Base-by-base conservation (phyloP, 257 asterid species). In the Nyctanthes arbortristis region DNA sequence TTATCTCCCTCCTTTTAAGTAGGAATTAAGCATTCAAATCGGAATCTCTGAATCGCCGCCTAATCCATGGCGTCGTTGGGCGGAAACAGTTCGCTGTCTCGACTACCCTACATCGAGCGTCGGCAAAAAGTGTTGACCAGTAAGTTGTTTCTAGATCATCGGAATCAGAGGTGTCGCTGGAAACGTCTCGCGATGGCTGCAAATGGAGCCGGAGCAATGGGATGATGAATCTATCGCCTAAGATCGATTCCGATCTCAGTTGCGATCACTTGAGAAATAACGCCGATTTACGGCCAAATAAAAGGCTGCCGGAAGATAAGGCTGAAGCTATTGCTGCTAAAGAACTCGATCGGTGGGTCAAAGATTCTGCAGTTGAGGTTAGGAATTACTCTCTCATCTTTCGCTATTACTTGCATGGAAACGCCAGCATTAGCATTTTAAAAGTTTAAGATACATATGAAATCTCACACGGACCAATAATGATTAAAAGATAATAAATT, bases 311-410 rank as follows among this genome's bases (percentile, higher is more conserved):
- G 20, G 70, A 66, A 2, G 49, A 52, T 1, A 72, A 70, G 7
- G 68, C 31, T 24, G 16, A 61, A 5, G 70, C 27, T 66, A 9
- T 69, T 63, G 55, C 70, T 24, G 65, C n/a, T n/a, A n/a, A 72
- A 22, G 72, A 79, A 52, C 80, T 79, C 37, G 59, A 52, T 52
- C 59, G 31, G 0, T 79, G 80, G 83, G 73, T 79, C 22, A 70
- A 65, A 57, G 77, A 79, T 36, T 79, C 83, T 45, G 74, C 75
- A 12, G 37, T 16, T 11, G 77, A 74, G 83, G 83, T 79, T 8
- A 55, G 65, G n/a, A n/a, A n/a, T n/a, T n/a, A n/a, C n/a, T n/a
- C n/a, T n/a, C n/a, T n/a, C n/a, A n/a, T n/a, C n/a, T n/a, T n/a
- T n/a, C n/a, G n/a, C n/a, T n/a, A n/a, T n/a, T n/a, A n/a, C n/a